These are phyloP conservation scores for Kluyveromyces aestuarii DNA, from an alignment of 805 yeast genomes.

Conservation along the genomic window DNA sequence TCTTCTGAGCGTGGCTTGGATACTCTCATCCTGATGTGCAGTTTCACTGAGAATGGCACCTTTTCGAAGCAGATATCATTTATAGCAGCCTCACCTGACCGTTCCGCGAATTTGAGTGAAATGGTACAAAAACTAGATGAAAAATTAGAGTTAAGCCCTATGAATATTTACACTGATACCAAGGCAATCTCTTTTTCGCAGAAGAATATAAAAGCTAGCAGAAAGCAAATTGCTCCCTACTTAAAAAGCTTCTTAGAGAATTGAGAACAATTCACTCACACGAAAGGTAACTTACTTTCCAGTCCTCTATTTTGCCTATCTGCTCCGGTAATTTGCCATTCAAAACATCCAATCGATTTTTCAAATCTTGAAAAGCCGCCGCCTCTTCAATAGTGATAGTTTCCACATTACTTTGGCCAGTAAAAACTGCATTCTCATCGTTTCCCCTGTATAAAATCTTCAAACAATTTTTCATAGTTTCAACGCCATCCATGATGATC, in stretches of 20 bases:
- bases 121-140: constrained; percentile 12
- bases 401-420: constrained; percentile 14
- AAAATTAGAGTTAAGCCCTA: constrained; percentile 9
- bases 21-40: constrained; percentile 40
- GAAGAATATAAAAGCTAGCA: constrained; percentile 52
- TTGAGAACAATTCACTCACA: not conserved
- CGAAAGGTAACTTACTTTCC: constrained; percentile 19
- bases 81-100: not conserved
- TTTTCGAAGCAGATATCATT: constrained; percentile 34
- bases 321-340: constrained; percentile 11
- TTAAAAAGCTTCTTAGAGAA: not conserved
- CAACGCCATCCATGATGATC: constrained; percentile 8
- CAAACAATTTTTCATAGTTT: constrained; percentile 9
- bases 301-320: constrained; percentile 7
- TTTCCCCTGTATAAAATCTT: constrained; percentile 18
- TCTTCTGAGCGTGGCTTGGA: constrained; percentile 29
- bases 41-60: constrained; percentile 27
- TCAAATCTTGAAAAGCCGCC: constrained; percentile 11
- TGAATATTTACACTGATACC: constrained; percentile 4
- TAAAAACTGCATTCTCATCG: not conserved
- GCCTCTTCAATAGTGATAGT: constrained; percentile 6
- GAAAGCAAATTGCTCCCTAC: constrained; percentile 80
- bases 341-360: constrained; percentile 4
- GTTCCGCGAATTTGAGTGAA: constrained; percentile 10
- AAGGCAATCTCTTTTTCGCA: constrained; percentile 31